These are phyloP conservation scores for Tulasnella calospora DNA, from an alignment of 768 basidiomycete species.

Conservation along the genomic window DNA sequence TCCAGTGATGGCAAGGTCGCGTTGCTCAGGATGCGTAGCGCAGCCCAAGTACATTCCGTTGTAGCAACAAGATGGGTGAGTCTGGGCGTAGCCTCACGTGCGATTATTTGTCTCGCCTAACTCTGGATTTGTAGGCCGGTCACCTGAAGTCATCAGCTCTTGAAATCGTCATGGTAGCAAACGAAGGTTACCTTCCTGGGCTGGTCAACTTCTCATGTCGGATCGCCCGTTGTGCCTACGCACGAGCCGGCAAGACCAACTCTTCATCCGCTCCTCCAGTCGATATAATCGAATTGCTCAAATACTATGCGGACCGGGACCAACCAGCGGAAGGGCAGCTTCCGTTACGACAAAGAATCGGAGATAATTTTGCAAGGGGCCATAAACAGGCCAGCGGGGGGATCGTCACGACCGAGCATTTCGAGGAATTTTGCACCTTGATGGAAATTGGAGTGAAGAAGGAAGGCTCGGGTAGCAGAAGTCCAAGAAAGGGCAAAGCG, in stretches of 20 bases:
- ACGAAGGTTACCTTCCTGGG: conserved; percentile 40
- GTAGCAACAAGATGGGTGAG: conserved; percentile 45
- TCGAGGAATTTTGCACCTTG: conserved; percentile 27
- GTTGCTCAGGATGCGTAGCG: conserved; percentile 42
- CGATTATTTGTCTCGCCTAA: background rate
- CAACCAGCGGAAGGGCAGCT: background rate
- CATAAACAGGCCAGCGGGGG: conserved; percentile 51
- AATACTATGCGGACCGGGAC: conserved; percentile 37
- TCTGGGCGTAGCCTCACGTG: background rate
- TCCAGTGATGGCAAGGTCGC: conserved; percentile 45
- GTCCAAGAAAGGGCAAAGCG: background rate
- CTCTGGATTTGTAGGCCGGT: conserved; percentile 31
- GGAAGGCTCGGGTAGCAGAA: background rate
- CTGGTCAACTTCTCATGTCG: conserved; percentile 44
- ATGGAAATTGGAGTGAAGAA: conserved; percentile 32
- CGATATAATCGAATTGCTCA: conserved; percentile 41
- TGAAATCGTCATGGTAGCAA: conserved; percentile 39
- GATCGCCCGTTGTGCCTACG: conserved; percentile 39
- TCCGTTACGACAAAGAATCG: conserved; percentile 39
- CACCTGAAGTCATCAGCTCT: conserved; percentile 38
- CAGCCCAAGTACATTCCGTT: conserved; percentile 45
- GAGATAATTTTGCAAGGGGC: conserved; percentile 46
- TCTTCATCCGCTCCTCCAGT: conserved; percentile 28
- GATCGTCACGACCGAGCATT: conserved; percentile 40
- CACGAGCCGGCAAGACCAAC: conserved; percentile 30